Percentiles rank a stretch among this genome's conserved stretches.
phyloP scores from a whole-genome alignment of 805 yeast genomes.

The Wickerhamomyces alni region DNA sequence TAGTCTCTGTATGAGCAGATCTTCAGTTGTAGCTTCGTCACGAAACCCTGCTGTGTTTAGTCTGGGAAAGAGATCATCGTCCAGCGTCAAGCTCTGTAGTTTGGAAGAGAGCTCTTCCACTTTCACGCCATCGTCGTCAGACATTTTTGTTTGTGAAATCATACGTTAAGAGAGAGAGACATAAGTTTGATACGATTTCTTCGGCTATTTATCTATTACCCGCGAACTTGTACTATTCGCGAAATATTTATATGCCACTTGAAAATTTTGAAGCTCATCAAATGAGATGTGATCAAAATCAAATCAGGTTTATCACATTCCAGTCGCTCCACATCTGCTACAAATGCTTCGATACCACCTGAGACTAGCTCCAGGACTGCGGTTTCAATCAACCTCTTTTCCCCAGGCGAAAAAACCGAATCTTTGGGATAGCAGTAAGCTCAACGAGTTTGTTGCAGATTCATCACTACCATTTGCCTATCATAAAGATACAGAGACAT shows the following conservation, averaged over 20 bases:
- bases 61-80: not conserved
- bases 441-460: not conserved
- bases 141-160: no score
- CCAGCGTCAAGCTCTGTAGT: not conserved
- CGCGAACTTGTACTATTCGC: no score
- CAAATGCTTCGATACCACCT: not conserved
- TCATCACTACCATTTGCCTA: slow-evolving; percentile 27
- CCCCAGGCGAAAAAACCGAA: not conserved
- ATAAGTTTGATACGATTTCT: no score
- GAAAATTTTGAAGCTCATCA: not conserved
- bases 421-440: not conserved
- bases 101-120: not conserved
- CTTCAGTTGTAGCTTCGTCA: not conserved
- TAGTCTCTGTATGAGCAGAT: slow-evolving; percentile 3
- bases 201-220: no score
- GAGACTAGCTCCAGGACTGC: not conserved
- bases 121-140: not conserved
- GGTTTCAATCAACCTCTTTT: not conserved
- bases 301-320: not conserved
- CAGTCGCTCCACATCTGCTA: not conserved
- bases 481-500: slow-evolving; percentile 32
- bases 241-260: not conserved
- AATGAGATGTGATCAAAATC: not conserved
- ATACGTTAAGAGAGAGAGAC: no score
- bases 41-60: not conserved